A percentile compares a stretch with the other conserved stretches of the same genome.
Conservation (phyloP, 75 land plant species). For the Selaginella tamariscina region DNA sequence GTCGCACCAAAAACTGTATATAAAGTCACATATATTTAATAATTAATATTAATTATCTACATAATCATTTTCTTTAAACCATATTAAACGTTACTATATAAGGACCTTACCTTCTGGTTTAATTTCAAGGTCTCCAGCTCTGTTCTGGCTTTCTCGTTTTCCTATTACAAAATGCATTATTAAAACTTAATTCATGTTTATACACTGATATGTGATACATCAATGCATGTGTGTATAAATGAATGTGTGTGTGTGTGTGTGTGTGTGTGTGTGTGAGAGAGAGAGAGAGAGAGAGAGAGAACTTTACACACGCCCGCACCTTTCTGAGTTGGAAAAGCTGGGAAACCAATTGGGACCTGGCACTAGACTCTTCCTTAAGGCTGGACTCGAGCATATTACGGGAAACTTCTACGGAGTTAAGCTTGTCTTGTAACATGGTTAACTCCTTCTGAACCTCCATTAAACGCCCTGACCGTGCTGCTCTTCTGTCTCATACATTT, state of each 20-base stretch:
- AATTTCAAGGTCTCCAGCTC: slow-evolving; percentile 33
- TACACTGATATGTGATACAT: too few species aligned
- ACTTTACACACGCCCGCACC: too few species aligned
- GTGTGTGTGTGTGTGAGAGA: too few species aligned
- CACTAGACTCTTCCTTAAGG: slow-evolving; percentile 31
- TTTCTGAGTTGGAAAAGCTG: slow-evolving; percentile 25
- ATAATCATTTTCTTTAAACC: too few species aligned
- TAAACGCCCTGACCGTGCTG: slow-evolving; percentile 19
- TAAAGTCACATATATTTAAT: background rate
- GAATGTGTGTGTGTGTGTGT: too few species aligned
- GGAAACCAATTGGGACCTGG: slow-evolving; percentile 32
- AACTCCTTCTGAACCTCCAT: slow-evolving; percentile 28
- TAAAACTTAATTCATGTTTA: too few species aligned
- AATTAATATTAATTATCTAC: too few species aligned
- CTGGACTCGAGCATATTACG: slow-evolving; percentile 23
- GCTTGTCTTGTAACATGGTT: slow-evolving; percentile 20
- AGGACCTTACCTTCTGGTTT: slow-evolving; percentile 36
- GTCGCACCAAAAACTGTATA: slow-evolving; percentile 30
- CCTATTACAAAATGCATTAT: too few species aligned
- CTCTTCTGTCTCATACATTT: slow-evolving; percentile 27
- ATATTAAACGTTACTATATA: too few species aligned
- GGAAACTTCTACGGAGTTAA: slow-evolving; percentile 21
- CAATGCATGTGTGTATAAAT: too few species aligned
- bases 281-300: too few species aligned
- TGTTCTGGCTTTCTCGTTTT: slow-evolving; percentile 26